phyloP scores from a whole-genome alignment of 768 basidiomycete species.

The Trichaptum fuscoviolaceum region DNA sequence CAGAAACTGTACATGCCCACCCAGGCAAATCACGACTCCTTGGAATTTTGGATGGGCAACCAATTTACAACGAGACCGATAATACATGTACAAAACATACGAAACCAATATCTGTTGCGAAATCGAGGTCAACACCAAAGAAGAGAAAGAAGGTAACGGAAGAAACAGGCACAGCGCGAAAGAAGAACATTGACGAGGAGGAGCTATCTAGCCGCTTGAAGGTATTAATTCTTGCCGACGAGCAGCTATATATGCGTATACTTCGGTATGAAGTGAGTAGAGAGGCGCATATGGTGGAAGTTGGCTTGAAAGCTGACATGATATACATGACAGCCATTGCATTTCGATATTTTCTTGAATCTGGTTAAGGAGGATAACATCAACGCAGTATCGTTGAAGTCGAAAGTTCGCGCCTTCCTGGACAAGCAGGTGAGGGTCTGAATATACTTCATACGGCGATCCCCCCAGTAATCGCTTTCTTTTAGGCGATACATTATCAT shows the following conservation, averaged over 20 bases:
- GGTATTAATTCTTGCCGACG: constrained; percentile 38
- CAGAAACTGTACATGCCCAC: background rate
- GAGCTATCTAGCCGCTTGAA: constrained; percentile 39
- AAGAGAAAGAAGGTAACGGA: constrained; percentile 14
- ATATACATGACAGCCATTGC: constrained; percentile 43
- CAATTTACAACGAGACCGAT: background rate
- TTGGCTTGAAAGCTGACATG: background rate
- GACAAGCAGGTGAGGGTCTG: constrained; percentile 45
- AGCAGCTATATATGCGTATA: constrained; percentile 46
- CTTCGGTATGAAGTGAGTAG: constrained; percentile 58
- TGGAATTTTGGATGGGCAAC: background rate
- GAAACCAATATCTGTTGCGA: constrained; percentile 7
- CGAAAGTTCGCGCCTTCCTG: constrained; percentile 43
- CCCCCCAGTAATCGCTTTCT: background rate
- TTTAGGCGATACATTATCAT: constrained; percentile 52
- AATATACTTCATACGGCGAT: background rate
- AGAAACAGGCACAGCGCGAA: constrained; percentile 3
- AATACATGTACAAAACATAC: background rate
- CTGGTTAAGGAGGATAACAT: constrained; percentile 31
- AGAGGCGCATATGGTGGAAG: background rate
- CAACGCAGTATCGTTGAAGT: constrained; percentile 28
- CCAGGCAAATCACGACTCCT: background rate
- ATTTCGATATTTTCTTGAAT: constrained; percentile 47
- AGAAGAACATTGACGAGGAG: constrained; percentile 27
- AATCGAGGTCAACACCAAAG: constrained; percentile 12